Conservation (phyloP, 2,329 filamentous ascomycete genomes). For the Aspergillus viridinutans region DNA sequence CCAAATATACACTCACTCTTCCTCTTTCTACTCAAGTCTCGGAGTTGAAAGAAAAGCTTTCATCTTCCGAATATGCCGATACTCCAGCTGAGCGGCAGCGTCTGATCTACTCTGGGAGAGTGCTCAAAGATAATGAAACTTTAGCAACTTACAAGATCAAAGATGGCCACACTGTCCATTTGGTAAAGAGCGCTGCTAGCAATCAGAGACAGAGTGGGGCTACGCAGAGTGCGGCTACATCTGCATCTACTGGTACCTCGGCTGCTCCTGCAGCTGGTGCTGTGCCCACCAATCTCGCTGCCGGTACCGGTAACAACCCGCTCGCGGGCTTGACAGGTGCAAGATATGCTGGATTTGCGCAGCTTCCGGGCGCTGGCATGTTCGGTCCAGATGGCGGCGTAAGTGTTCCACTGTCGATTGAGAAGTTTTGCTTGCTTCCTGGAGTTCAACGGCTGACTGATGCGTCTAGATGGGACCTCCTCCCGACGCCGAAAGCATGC, state of each 20-base stretch:
- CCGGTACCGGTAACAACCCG: slow-evolving; percentile 71
- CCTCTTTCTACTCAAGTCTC: slow-evolving; percentile 69
- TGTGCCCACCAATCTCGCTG: slow-evolving; percentile 46
- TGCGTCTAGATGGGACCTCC: slow-evolving; percentile 77
- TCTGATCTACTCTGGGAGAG: slow-evolving; percentile 93
- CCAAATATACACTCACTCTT: slow-evolving; percentile 78
- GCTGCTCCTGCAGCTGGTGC: slow-evolving; percentile 32
- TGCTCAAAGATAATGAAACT: slow-evolving; percentile 91
- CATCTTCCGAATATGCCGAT: slow-evolving; percentile 75
- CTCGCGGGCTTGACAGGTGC: slow-evolving; percentile 88
- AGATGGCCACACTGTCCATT: slow-evolving; percentile 88
- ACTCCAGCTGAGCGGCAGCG: slow-evolving; percentile 84
- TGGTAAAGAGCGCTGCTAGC: slow-evolving; percentile 94
- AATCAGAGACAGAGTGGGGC: slow-evolving; percentile 62
- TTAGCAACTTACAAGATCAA: slow-evolving; percentile 90
- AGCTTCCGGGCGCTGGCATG: slow-evolving; percentile 78
- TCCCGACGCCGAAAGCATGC: slow-evolving; percentile 73
- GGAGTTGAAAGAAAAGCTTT: slow-evolving; percentile 86
- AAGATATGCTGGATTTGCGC: slow-evolving; percentile 86
- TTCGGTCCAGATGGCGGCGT: slow-evolving; percentile 95
- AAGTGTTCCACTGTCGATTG: slow-evolving; percentile 42
- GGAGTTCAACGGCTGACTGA: slow-evolving; percentile 11
- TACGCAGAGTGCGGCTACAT: slow-evolving; percentile 43
- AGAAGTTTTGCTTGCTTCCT: not conserved
- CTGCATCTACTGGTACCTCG: slow-evolving; percentile 28